Conservation (phyloP, 176 grass and related monocot genomes). For the Themeda triandra region DNA sequence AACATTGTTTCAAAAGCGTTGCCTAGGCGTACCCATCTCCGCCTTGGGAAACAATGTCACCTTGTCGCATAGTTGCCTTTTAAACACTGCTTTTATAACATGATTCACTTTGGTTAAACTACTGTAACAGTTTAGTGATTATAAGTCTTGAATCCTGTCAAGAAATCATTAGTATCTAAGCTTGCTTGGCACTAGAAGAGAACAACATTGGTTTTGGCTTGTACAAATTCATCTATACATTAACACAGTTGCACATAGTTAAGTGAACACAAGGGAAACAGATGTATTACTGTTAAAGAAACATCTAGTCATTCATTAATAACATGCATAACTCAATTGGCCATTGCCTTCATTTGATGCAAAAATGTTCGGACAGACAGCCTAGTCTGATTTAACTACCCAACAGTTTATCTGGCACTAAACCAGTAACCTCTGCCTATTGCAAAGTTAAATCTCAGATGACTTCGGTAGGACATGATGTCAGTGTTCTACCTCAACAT, state of each 20-base stretch:
- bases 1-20: too few relatives aligned
- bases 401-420: not conserved
- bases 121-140: not conserved
- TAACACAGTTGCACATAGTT: not conserved
- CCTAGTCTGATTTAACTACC: not conserved
- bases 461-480: not conserved
- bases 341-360: not conserved
- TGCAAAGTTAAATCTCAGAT: not conserved
- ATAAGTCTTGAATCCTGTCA: not conserved
- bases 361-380: not conserved
- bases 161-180: not conserved
- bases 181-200: not conserved
- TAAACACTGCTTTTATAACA: too few relatives aligned
- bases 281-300: not conserved
- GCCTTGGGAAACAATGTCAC: too few relatives aligned
- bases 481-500: constrained; percentile 65
- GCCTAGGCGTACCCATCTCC: too few relatives aligned
- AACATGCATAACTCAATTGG: not conserved
- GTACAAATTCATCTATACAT: not conserved
- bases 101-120: not conserved
- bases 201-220: not conserved
- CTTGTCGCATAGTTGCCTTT: too few relatives aligned
- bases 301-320: not conserved
- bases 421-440: not conserved
- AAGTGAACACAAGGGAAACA: constrained; percentile 10